Evolutionary conservation across 1,284 basidiomycete species (phyloP), one percentile per base, ranked within the genome.

Genomic region (Fomitopsis schrenkii): DNA sequence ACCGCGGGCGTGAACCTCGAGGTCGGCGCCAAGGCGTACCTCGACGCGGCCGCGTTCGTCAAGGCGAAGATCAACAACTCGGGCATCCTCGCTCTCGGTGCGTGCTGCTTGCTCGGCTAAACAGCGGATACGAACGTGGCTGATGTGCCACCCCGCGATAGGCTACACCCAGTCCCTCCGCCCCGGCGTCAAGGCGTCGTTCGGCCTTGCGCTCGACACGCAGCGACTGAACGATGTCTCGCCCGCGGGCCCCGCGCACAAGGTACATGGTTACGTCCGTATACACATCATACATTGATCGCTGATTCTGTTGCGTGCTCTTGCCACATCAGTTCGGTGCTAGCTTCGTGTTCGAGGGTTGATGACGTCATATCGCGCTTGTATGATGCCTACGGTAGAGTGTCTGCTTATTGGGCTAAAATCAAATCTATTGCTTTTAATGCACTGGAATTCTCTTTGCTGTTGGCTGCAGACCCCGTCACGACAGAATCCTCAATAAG

Each of bases 51-150:
- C 70, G 91, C 95, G 26, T 97, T 94, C 74, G 84, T 97, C 82
- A 97, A 99, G 87, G 94, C 95, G 72, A 99, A 99, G 88, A 97
- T 99, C 82, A 98, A 97, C 89, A 97, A 97, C 82, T 77, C 88
- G 67, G 95, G 95, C 83, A 84, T 96, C 72, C 85, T 97, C 67
- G 90, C 86, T 70, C 86, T 96, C 68, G 93, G 88, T 88, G 64
- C 35, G 79, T 72, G 10, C 15, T 55, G 3, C 35, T 44, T 22
- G 12, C 12, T 26, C 2, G 15, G 12, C 6, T 10, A 28, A 10
- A 50, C 19, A 19, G 0, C 10, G 17, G n/a, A 9, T 8, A 38
- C 19, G 19, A 54, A 54, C 52, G 35, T 54, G 22, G 19, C 52
- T 40, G 50, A 54, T 28, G 22, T 52, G 19, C n/a, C n/a, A 10